Conservation (phyloP, 768 basidiomycete genomes). For the Sporobolomyces roseus region DNA sequence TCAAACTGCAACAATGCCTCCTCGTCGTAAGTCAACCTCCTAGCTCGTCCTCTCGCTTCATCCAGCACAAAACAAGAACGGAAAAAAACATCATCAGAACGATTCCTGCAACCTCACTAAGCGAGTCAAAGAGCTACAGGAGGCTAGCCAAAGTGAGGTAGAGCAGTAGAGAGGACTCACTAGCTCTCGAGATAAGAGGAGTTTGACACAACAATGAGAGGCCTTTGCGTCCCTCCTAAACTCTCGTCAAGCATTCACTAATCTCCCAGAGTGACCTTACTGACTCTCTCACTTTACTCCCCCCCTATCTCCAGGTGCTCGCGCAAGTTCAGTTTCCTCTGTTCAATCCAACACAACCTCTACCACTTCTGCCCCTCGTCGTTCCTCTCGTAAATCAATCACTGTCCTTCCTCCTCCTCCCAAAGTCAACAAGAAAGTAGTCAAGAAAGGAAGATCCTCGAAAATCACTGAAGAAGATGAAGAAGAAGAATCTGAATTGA, state of each 20-base stretch:
- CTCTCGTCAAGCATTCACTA: no score
- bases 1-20: conserved; percentile 11
- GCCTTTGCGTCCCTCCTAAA: no score
- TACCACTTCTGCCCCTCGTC: conserved; percentile 5
- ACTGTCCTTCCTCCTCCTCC: conserved; percentile 6
- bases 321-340: neutral
- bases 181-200: no score
- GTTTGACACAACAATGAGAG: no score
- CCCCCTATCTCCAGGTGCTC: neutral
- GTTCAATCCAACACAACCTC: no score
- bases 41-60: no score
- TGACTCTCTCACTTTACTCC: no score
- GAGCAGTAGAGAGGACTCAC: no score
- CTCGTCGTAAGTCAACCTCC: conserved; percentile 13
- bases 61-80: neutral
- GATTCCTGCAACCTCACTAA: no score
- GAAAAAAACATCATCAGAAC: neutral
- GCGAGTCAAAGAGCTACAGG: no score
- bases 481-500: conserved; percentile 15
- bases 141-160: no score
- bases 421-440: conserved; percentile 4
- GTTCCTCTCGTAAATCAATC: conserved; percentile 30
- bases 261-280: no score
- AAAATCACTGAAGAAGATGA: conserved; percentile 13
- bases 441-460: conserved; percentile 1